A percentile compares a stretch with the other conserved stretches of the same genome.
Conservation (phyloP, 306 rosid species). For the Spatholobus suberectus region DNA sequence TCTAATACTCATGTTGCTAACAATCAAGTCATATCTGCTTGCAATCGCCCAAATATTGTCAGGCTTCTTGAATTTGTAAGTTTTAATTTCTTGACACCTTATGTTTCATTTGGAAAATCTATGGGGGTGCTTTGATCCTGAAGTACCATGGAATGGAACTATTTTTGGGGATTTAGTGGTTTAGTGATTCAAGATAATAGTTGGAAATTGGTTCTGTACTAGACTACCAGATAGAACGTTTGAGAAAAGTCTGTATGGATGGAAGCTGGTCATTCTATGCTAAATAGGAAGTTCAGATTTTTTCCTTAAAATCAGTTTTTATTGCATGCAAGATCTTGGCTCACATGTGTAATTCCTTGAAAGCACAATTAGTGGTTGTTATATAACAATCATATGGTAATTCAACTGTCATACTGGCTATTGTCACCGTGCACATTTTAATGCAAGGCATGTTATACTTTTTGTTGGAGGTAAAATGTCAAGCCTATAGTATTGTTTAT, state of each 20-base stretch:
- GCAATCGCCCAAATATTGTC: slow-evolving; percentile 48
- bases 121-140: slow-evolving; percentile 30
- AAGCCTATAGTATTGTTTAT: background rate
- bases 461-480: slow-evolving; percentile 5
- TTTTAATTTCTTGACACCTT: slow-evolving; percentile 33
- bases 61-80: slow-evolving; percentile 71
- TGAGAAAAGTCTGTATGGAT: background rate
- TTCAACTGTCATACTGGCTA: background rate
- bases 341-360: slow-evolving; percentile 5
- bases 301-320: background rate
- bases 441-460: slow-evolving; percentile 12
- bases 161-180: background rate
- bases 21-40: slow-evolving; percentile 56
- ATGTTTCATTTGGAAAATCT: slow-evolving; percentile 20
- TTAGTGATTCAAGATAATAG: background rate
- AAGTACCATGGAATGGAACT: slow-evolving; percentile 34
- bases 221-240: slow-evolving; percentile 2
- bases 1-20: slow-evolving; percentile 45
- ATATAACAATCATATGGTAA: background rate
- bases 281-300: background rate
- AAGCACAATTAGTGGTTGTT: slow-evolving; percentile 11
- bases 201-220: slow-evolving; percentile 20
- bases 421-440: background rate
- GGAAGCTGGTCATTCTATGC: slow-evolving; percentile 1
- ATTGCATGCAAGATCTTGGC: slow-evolving; percentile 25